phyloP scores from a whole-genome alignment of 495 filamentous ascomycete species.

The Xylaria sp. region DNA sequence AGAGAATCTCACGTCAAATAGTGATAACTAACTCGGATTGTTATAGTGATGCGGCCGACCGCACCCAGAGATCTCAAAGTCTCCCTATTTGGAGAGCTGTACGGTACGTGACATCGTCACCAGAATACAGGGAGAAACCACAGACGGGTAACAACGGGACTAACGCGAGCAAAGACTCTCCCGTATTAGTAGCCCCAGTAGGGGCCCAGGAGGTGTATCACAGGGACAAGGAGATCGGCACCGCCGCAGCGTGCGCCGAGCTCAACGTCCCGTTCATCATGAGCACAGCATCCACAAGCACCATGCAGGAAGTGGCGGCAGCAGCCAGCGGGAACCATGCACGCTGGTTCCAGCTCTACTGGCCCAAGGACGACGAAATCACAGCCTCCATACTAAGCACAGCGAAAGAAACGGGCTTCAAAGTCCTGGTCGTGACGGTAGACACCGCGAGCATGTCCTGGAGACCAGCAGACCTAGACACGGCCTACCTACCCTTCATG shows the following conservation, averaged over 20 bases:
- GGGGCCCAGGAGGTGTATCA: constrained; percentile 57
- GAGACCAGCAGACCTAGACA: constrained; percentile 71
- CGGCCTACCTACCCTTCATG: constrained; percentile 38
- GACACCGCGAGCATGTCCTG: constrained; percentile 66
- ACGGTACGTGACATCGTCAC: constrained; percentile 31
- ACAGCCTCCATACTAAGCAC: constrained; percentile 67
- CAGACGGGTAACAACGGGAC: not conserved
- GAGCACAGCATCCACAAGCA: constrained; percentile 36
- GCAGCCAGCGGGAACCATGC: constrained; percentile 40
- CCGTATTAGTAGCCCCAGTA: constrained; percentile 57
- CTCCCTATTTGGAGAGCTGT: constrained; percentile 63
- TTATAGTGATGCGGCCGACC: constrained; percentile 44
- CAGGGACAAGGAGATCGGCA: constrained; percentile 53
- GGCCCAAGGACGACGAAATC: constrained; percentile 65
- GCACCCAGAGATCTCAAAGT: constrained; percentile 58
- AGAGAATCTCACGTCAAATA: too few relatives aligned
- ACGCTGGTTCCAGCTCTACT: constrained; percentile 73
- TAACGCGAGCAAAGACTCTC: constrained; percentile 39
- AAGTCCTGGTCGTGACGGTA: constrained; percentile 64
- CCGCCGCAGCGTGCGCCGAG: constrained; percentile 32
- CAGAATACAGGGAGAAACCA: not conserved
- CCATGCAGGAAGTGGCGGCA: constrained; percentile 56
- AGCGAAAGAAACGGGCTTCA: constrained; percentile 62
- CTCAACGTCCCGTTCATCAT: constrained; percentile 52
- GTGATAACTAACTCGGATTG: too few relatives aligned